Base-by-base conservation (phyloP, 1,139 yeast species). In the Magnusiomyces suaveolens region DNA sequence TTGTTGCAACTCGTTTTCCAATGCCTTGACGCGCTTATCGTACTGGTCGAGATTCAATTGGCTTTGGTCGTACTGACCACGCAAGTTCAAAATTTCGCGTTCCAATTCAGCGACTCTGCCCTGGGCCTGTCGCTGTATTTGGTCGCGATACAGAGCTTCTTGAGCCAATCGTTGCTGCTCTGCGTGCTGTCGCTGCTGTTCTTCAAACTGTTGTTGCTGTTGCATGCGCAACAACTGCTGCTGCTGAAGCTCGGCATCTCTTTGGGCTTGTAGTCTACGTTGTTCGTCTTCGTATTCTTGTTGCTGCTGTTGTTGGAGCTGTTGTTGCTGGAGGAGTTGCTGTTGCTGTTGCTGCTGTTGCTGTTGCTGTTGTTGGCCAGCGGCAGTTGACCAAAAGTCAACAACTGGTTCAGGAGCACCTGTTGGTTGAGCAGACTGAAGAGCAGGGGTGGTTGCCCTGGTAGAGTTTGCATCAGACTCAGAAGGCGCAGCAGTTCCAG, bases 1-100 rank as follows among this genome's bases (percentile, higher is more conserved):
- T 53, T 79, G 80, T 41, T 69, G 65, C 59, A 89, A 73, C 64
- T 90, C 97, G 47, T 75, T 75, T 70, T 90, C 97, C 61, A 90
- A 77, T 48, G 84, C 80, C 67, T 85, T 86, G 21, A 90, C 96
- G 57, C 96, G 77, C 55, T 83, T 78, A 66, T 90, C 97, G 67
- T 90, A 90, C 67, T 89, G 96, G 66, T 85, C 88, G 57, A 90
- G 76, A 71, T 90, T 74, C 62, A 80, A 75, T 68, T 88, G 96
- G 66, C 87, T 96, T 63, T 84, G 87, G 61, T 89, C 96, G 64
- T 85, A 87, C 65, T 88, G 96, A 49, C 84, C 87, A 60, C 84
- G 81, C 60, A 88, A 75, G 65, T 83, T 80, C 48, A 87, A 73
- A 54, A 89, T 71, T 66, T 89, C 96, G 62, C 88, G 83, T 65